Base-by-base conservation (phyloP, 2,329 filamentous ascomycete genomes). In the Colletotrichum lentis region DNA sequence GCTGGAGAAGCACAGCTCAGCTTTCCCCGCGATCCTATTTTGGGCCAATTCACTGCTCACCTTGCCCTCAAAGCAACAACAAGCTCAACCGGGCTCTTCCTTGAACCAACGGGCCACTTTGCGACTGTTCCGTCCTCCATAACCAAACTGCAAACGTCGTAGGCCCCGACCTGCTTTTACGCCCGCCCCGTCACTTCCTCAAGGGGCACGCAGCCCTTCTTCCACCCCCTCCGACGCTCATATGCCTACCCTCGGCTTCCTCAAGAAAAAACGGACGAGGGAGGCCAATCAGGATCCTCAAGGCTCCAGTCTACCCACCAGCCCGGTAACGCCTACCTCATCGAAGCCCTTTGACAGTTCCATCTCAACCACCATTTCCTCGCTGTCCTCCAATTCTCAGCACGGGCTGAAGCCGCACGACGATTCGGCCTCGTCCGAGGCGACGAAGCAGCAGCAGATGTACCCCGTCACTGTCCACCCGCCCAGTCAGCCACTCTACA, bases 261-360 rank as follows among this genome's bases (percentile, higher is more conserved):
- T 98, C 79, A 97, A 97, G 88, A 98, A 97, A 88, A 97, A 97
- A 88, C 91, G 94, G 88, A 97, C 94, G 83, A 96, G 94, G 88
- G 94, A 97, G 84, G 91, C 89, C 77, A 88, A 90, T 78, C 85
- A 88, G 78, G 89, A 92, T 78, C 86, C 86, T 74, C 88, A 89
- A 76, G 85, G 89, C 76, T 85, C 85, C 73, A 91, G 86, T 77
- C 86, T 91, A 78, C 85, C 88, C 73, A 85, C 85, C 72, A 90
- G 88, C 75, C 86, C 88, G 69, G 82, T 88, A 74, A 89, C 88
- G 69, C 85, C 87, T 69, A 84, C 85, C 71, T 82, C 82, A 62
- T 82, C 82, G 71, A 85, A 81, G 79, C 81, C 80, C 69, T 86
- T 85, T 78, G 82, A 83, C 71, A 62, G 72, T 73, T 68, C 73